Conservation (phyloP, 2,329 filamentous ascomycete genomes). For the Paecilomyces fulvus region DNA sequence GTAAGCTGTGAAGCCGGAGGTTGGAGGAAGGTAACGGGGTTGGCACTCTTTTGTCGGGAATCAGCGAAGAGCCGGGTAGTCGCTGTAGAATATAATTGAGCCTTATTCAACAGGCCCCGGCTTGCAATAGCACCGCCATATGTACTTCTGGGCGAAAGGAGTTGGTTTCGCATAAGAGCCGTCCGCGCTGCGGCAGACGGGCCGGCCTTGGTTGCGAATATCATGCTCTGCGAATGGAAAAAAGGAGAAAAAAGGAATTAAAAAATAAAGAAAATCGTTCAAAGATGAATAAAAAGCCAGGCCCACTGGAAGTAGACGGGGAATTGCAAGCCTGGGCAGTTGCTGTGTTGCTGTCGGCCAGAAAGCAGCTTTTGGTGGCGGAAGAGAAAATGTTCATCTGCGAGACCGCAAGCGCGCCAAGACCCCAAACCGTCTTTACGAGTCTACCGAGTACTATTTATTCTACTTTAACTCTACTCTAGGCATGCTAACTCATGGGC, state of each 20-base stretch:
- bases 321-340: constrained; percentile 5
- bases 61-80: constrained; percentile 31
- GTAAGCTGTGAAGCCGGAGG: constrained; percentile 21
- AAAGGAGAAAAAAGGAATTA: background rate
- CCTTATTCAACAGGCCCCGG: constrained; percentile 26
- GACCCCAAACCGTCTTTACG: constrained; percentile 21
- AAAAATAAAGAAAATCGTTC: background rate
- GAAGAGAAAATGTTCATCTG: constrained; percentile 11
- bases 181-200: constrained; percentile 28
- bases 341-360: constrained; percentile 1
- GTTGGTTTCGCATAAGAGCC: constrained; percentile 27
- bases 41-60: constrained; percentile 10
- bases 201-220: constrained; percentile 26
- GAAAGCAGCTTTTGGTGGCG: constrained; percentile 3
- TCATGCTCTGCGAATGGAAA: constrained; percentile 24
- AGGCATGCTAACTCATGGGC: background rate
- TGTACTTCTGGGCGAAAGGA: constrained; percentile 22
- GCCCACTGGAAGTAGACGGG: constrained; percentile 21
- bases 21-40: constrained; percentile 35
- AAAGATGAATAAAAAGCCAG: background rate
- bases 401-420: constrained; percentile 20
- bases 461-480: background rate
- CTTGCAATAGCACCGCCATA: constrained; percentile 19
- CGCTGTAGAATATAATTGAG: constrained; percentile 13
- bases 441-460: background rate